Base-by-base conservation (phyloP, 176 grass and related monocot species). In the Puccinellia tenuiflora region DNA sequence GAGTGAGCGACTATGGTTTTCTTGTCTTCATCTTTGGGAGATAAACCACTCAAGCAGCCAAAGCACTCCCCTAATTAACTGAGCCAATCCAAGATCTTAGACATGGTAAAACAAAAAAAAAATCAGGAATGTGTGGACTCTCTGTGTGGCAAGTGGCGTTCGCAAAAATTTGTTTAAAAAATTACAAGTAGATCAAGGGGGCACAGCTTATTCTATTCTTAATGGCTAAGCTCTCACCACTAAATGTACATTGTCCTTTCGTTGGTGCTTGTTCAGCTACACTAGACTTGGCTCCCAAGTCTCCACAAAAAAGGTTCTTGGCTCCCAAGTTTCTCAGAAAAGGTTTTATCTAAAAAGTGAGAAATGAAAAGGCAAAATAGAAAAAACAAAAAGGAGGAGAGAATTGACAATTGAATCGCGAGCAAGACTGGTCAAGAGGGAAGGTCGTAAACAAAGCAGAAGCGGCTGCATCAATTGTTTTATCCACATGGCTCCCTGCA, bases 141-240 rank as follows among this genome's bases (percentile, higher is more conserved):
- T 75, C 1, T 52, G 7, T 34, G 16, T 21, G 71, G 10, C 33
- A 34, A 5, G 48, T 22, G 50, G 30, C 50, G 22, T 13, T 3
- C 9, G 22, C 37, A 8, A 65, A 80, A 68, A 22, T 11, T 21
- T 24, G 37, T 35, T 6, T 22, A 13, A 9, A 45, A 45, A 40
- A 25, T n/a, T n/a, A n/a, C 61, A 68, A 16, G 60, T 67, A 6
- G 21, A 5, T 11, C 26, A 65, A 4, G 28, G n/a, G 28, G 26
- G 3, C 28, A 50, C 6, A 22, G 1, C 30, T 31, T 11, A 76
- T 31, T n/a, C n/a, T n/a, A 77, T 10, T 1, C 52, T 79, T 79
- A 43, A 29, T 79, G 76, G 35, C 38, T 62, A 79, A 62, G 55
- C 56, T 59, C 33, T 76, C 31, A n/a, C n/a, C n/a, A n/a, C n/a